A percentile compares a stretch with the other conserved stretches of the same genome.
Evolutionary conservation across 23 red algal genomes (phyloP).

Genomic region (Gracilaria domingensis): DNA sequence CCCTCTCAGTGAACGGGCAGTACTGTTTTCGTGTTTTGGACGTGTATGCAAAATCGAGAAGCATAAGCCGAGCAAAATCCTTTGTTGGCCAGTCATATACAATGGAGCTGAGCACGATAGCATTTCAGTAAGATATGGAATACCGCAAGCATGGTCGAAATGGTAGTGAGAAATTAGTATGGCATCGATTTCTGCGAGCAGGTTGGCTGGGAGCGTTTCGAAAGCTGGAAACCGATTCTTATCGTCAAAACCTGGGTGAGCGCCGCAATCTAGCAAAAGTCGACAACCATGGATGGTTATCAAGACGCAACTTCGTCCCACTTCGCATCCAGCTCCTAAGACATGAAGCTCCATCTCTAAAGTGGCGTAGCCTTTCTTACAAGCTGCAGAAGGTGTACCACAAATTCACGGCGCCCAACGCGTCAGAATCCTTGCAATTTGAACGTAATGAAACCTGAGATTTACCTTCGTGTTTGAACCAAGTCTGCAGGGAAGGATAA

Average conservation of each 20-base stretch:
- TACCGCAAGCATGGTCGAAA: conserved; percentile 81
- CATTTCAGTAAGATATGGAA: conserved; percentile 72
- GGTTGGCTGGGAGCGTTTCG: background rate
- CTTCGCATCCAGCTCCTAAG: conserved; percentile 81
- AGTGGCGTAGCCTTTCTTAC: too few relatives aligned
- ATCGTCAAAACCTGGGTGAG: conserved; percentile 71
- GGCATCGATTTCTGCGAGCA: conserved; percentile 36
- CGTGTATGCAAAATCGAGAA: conserved; percentile 67
- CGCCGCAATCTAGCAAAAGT: conserved; percentile 83
- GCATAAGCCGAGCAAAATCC: conserved; percentile 56
- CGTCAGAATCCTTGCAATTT: too few relatives aligned
- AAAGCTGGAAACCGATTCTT: conserved; percentile 73
- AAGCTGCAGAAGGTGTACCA: too few relatives aligned
- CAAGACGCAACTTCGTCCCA: conserved; percentile 89
- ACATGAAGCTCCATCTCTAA: conserved; percentile 44
- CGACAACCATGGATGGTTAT: conserved; percentile 21
- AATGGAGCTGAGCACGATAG: conserved; percentile 61
- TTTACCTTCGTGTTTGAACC: too few relatives aligned
- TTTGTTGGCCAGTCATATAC: conserved; percentile 83
- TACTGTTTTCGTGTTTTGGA: conserved; percentile 9
- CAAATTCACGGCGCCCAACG: too few relatives aligned
- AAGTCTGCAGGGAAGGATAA: too few relatives aligned
- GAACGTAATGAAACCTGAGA: too few relatives aligned
- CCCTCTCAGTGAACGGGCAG: conserved; percentile 29
- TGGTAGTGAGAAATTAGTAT: conserved; percentile 86